phyloP scores from a whole-genome alignment of 106 monocot genomes.

The Hemerocallis citrina region DNA sequence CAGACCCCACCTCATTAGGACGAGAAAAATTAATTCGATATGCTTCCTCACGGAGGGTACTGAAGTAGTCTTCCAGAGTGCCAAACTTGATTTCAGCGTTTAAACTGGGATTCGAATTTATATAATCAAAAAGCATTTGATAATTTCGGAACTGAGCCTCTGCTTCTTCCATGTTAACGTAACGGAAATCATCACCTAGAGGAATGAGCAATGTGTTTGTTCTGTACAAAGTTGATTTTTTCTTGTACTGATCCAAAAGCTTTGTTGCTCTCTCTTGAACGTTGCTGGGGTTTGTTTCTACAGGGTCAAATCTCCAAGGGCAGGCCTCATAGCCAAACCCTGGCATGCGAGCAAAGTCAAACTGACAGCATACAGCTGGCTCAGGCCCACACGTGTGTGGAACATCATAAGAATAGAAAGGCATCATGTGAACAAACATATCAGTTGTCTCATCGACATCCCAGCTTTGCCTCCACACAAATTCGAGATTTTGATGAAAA shows the following conservation, averaged over 20 bases:
- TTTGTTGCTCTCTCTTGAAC: conserved; percentile 76
- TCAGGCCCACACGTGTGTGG: conserved; percentile 98
- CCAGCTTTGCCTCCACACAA: conserved; percentile 93
- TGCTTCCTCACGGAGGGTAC: conserved; percentile 74
- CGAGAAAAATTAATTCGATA: conserved; percentile 75
- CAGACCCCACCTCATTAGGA: conserved; percentile 73
- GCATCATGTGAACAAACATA: conserved; percentile 99
- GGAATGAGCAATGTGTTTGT: conserved; percentile 92
- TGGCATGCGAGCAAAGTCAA: conserved; percentile 89
- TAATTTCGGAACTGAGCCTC: conserved; percentile 91
- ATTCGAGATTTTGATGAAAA: conserved; percentile 74
- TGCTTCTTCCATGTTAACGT: conserved; percentile 81
- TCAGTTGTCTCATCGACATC: conserved; percentile 85
- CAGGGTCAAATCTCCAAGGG: conserved; percentile 80
- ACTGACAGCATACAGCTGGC: conserved; percentile 95
- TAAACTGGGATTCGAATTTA: conserved; percentile 64
- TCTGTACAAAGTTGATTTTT: conserved; percentile 92
- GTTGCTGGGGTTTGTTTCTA: conserved; percentile 73
- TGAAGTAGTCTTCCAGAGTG: conserved; percentile 91
- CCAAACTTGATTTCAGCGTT: conserved; percentile 91
- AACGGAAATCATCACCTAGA: conserved; percentile 95
- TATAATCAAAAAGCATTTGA: conserved; percentile 83
- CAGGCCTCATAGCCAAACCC: conserved; percentile 82
- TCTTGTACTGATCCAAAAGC: conserved; percentile 84
- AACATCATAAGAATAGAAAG: conserved; percentile 98